Evolutionary conservation across 495 filamentous ascomycete genomes (phyloP).

Genomic region (Penicillium bovifimosum): DNA sequence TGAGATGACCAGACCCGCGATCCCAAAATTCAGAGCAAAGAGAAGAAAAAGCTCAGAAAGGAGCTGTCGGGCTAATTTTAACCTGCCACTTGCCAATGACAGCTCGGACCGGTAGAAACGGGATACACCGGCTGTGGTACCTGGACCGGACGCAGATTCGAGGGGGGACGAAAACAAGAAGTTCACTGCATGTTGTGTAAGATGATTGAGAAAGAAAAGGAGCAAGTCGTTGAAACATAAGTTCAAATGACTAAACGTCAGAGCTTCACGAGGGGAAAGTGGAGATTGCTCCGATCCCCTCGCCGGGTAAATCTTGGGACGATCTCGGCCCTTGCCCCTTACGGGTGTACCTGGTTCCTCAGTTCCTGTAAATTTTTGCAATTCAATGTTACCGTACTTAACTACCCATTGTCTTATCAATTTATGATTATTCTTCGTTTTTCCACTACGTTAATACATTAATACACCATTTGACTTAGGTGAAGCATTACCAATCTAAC

Average conservation of each 20-base stretch:
- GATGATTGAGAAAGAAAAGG: not conserved
- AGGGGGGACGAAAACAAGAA: slow-evolving; percentile 17
- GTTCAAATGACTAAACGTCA: not conserved
- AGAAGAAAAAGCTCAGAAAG: not conserved
- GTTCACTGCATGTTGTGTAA: slow-evolving; percentile 13
- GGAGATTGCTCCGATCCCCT: not conserved
- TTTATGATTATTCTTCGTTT: no score
- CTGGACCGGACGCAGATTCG: slow-evolving; percentile 22
- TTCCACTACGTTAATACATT: not conserved
- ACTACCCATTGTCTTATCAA: no score
- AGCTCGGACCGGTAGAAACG: slow-evolving; percentile 13
- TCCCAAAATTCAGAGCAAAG: not conserved
- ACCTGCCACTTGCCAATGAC: slow-evolving; percentile 9
- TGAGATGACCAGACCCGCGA: slow-evolving; percentile 1
- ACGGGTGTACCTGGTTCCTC: not conserved
- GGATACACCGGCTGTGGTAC: slow-evolving; percentile 18
- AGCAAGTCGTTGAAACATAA: not conserved
- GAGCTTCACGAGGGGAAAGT: not conserved
- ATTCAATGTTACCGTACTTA: no score
- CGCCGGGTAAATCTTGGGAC: not conserved
- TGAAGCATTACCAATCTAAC: not conserved
- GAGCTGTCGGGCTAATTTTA: slow-evolving; percentile 14
- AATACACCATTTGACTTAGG: not conserved
- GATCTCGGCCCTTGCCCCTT: not conserved
- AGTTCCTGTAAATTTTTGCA: no score